A percentile compares a stretch with the other conserved stretches of the same genome.
Evolutionary conservation across 352 stramenopile species (phyloP).

Genomic region (Elongisporangium prolatum): DNA sequence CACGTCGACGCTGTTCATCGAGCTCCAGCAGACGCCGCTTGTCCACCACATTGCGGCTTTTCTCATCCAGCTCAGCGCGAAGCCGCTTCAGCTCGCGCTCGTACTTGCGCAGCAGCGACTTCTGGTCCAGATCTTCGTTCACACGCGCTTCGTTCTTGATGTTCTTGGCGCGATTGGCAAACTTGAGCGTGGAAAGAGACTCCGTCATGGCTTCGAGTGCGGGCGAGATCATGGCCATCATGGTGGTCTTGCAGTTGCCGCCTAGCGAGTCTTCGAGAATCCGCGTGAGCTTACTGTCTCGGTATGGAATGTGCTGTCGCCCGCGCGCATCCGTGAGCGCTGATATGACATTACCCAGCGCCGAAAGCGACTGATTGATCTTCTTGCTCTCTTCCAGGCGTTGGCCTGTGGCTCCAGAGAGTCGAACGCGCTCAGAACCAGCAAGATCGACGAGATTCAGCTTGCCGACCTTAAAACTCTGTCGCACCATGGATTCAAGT

Average conservation of each 20-base stretch:
- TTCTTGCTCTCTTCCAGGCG: constrained; percentile 91
- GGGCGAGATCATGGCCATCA: constrained; percentile 96
- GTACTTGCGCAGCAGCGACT: constrained; percentile 92
- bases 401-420: constrained; percentile 84
- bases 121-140: constrained; percentile 93
- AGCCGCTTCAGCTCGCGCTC: constrained; percentile 93
- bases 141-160: constrained; percentile 89
- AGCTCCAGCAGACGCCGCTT: constrained; percentile 89
- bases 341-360: constrained; percentile 89
- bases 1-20: constrained; percentile 83
- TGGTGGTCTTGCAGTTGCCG: constrained; percentile 94
- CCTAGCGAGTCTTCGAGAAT: constrained; percentile 88
- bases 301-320: constrained; percentile 91
- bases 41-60: constrained; percentile 92
- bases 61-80: constrained; percentile 89
- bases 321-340: constrained; percentile 85
- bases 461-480: constrained; percentile 94
- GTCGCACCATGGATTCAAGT: constrained; percentile 85
- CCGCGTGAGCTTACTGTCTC: constrained; percentile 91
- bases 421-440: constrained; percentile 86
- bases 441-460: constrained; percentile 93
- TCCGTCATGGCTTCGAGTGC: constrained; percentile 86
- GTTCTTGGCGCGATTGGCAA: constrained; percentile 91
- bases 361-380: constrained; percentile 91
- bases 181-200: constrained; percentile 92